These are phyloP conservation scores for Neonothopanus nambi DNA, from an alignment of 1,284 basidiomycete genomes.

Conservation along the genomic window DNA sequence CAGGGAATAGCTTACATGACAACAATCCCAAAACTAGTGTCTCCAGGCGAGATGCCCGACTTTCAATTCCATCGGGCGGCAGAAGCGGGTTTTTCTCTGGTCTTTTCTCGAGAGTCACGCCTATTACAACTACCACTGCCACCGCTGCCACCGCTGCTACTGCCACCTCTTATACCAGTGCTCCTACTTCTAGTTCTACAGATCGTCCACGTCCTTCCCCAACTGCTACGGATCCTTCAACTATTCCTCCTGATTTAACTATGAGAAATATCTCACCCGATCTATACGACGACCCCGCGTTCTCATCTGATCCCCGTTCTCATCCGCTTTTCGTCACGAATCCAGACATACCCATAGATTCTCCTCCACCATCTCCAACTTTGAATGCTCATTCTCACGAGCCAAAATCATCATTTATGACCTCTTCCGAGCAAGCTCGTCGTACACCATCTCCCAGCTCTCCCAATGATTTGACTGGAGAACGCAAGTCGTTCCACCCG, in stretches of 20 bases:
- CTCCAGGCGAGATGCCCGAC: background rate
- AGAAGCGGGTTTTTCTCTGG: conserved; percentile 10
- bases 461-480: background rate
- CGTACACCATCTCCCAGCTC: background rate
- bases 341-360: conserved; percentile 10
- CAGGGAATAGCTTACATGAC: background rate
- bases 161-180: background rate
- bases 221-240: background rate
- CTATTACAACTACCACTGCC: too few species aligned
- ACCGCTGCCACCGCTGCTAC: background rate
- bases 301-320: conserved; percentile 51
- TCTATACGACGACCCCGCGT: conserved; percentile 51
- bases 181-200: too few species aligned
- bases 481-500: conserved; percentile 1
- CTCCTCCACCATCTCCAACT: background rate
- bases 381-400: background rate
- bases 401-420: background rate
- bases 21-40: background rate
- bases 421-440: conserved; percentile 5
- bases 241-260: conserved; percentile 6
- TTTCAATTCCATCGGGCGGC: background rate
- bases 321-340: conserved; percentile 42
- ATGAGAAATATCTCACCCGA: conserved; percentile 23
- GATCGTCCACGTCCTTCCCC: background rate
- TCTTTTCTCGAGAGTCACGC: conserved; percentile 2